Conservation (phyloP, 176 grass and related monocot genomes). For the Oryza rufipogon region DNA sequence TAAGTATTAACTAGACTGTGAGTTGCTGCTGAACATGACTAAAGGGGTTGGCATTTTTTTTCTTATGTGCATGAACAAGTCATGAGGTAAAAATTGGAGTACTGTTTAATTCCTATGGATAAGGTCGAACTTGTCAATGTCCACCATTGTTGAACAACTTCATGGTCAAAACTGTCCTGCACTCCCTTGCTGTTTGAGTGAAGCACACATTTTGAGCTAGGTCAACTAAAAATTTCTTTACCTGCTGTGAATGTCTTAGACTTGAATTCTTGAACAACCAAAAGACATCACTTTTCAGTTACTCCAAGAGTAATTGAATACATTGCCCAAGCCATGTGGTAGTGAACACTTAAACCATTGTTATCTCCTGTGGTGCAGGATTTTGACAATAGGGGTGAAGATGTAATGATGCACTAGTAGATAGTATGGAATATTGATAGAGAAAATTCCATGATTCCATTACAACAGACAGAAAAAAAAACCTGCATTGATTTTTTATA, state of each 20-base stretch:
- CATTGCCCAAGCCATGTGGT: constrained; percentile 21
- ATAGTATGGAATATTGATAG: neutral
- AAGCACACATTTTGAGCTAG: constrained; percentile 31
- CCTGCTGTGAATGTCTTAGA: constrained; percentile 26
- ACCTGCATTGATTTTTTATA: no score
- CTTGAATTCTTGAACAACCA: constrained; percentile 29
- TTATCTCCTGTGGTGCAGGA: neutral
- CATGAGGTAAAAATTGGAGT: neutral
- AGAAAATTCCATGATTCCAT: neutral
- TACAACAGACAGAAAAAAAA: neutral
- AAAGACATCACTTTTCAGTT: constrained; percentile 33
- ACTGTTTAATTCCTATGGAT: neutral
- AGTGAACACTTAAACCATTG: neutral
- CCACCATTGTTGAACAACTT: neutral
- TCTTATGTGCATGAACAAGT: neutral
- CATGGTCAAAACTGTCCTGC: neutral
- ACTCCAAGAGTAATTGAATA: constrained; percentile 11
- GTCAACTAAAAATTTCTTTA: constrained; percentile 11
- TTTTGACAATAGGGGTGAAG: neutral
- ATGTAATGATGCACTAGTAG: neutral
- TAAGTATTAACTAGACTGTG: neutral
- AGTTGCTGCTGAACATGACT: neutral
- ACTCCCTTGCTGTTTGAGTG: constrained; percentile 9
- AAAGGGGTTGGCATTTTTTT: neutral
- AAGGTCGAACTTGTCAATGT: neutral